Evolutionary conservation across 2,329 filamentous ascomycete genomes (phyloP).

Genomic region (Arthrobotrys megalospora): DNA sequence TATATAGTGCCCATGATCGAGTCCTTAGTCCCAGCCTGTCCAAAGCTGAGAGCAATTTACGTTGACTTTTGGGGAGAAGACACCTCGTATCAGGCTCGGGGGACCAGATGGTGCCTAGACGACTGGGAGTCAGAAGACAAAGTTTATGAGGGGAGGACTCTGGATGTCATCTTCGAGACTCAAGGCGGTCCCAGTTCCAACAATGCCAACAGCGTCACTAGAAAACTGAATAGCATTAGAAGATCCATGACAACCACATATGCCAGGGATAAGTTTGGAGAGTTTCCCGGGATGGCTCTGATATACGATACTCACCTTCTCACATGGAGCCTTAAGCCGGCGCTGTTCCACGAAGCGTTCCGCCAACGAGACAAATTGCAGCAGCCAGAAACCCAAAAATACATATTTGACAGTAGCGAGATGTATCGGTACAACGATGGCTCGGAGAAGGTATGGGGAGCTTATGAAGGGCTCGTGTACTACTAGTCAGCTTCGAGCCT

Average conservation of each 20-base stretch:
- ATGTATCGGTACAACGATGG: background rate
- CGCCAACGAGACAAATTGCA: too few species aligned
- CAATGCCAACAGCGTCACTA: background rate
- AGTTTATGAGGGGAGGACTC: background rate
- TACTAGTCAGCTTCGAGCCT: background rate
- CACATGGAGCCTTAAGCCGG: background rate
- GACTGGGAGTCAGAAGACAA: background rate
- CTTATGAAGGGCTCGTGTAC: background rate
- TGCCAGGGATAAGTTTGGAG: background rate
- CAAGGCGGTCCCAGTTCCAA: background rate
- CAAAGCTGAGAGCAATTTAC: background rate
- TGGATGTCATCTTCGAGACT: background rate
- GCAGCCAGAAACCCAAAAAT: background rate
- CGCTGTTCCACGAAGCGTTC: too few species aligned
- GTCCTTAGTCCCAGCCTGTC: background rate
- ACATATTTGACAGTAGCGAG: background rate
- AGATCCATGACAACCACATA: background rate
- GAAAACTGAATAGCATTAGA: background rate
- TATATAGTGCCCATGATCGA: background rate
- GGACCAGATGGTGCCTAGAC: background rate
- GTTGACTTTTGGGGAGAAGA: background rate
- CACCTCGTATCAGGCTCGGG: background rate
- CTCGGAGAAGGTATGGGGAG: constrained; percentile 5
- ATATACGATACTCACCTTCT: background rate
- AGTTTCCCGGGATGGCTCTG: background rate